phyloP scores from a whole-genome alignment of 2,329 filamentous ascomycete species.

The Arthroderma sp. region DNA sequence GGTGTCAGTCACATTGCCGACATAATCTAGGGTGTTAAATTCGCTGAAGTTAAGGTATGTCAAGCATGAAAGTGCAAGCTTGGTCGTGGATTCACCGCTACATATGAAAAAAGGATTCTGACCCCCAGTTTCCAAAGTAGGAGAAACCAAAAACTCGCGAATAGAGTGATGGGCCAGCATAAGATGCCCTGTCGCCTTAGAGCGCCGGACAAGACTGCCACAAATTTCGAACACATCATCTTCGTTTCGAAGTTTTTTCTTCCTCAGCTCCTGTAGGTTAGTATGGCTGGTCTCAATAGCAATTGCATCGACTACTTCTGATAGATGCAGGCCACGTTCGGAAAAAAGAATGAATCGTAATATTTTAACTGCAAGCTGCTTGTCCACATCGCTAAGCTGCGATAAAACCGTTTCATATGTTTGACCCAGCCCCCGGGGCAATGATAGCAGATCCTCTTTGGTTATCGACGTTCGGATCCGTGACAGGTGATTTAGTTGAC shows the following conservation, averaged over 20 bases:
- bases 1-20: not conserved
- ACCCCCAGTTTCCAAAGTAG: not conserved
- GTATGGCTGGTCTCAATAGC: not conserved
- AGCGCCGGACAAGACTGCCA: not conserved
- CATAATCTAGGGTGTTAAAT: not conserved
- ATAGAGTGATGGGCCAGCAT: constrained; percentile 2
- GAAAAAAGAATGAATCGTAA: not conserved
- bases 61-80: not conserved
- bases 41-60: not conserved
- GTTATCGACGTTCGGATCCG: not conserved
- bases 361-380: not conserved
- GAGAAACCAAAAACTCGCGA: not conserved
- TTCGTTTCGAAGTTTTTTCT: not conserved
- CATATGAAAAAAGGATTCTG: not conserved
- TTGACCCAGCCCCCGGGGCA: not conserved
- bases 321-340: not conserved
- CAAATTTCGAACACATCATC: constrained; percentile 1
- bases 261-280: not conserved
- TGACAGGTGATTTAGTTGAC: not conserved
- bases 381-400: not conserved
- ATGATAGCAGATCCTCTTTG: not conserved
- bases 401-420: not conserved
- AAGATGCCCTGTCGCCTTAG: not conserved
- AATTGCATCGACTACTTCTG: not conserved
- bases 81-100: not conserved